These are phyloP conservation scores for Alternaria alternata DNA, from an alignment of 2,329 filamentous ascomycete genomes.

Conservation along the genomic window DNA sequence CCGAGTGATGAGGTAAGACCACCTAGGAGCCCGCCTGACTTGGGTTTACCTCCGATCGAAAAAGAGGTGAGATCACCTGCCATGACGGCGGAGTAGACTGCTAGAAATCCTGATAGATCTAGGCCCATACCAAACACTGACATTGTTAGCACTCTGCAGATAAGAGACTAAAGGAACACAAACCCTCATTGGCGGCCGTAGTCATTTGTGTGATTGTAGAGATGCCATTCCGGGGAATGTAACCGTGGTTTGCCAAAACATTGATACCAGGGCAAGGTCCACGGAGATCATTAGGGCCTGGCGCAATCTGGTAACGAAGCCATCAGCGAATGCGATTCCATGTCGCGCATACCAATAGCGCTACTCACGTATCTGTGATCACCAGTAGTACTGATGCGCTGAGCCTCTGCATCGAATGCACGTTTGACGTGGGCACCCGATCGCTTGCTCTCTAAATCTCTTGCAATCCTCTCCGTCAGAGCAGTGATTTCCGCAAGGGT, in stretches of 20 bases:
- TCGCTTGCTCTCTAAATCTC: constrained; percentile 15
- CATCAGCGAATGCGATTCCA: constrained; percentile 2
- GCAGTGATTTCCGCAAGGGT: constrained; percentile 2
- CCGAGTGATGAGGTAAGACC: constrained; percentile 24
- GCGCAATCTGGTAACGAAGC: constrained; percentile 9
- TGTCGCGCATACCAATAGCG: neutral
- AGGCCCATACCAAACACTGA: constrained; percentile 22
- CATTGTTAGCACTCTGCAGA: neutral
- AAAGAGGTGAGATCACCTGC: constrained; percentile 22
- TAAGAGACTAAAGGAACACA: neutral
- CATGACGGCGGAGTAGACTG: constrained; percentile 23
- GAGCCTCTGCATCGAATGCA: constrained; percentile 23
- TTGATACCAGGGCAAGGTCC: constrained; percentile 15
- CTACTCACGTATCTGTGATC: constrained; percentile 20
- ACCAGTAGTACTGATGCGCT: constrained; percentile 21
- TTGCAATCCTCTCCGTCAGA: constrained; percentile 20
- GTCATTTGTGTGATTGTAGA: constrained; percentile 13
- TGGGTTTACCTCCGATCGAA: constrained; percentile 24
- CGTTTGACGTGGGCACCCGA: constrained; percentile 12
- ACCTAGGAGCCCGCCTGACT: constrained; percentile 26
- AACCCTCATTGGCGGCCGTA: constrained; percentile 12
- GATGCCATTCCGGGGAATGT: constrained; percentile 12
- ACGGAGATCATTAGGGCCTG: constrained; percentile 15
- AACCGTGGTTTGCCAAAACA: constrained; percentile 15
- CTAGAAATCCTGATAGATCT: constrained; percentile 25